These are phyloP conservation scores for Exophiala aquamarina DNA, from an alignment of 2,329 filamentous ascomycete genomes.

Conservation along the genomic window DNA sequence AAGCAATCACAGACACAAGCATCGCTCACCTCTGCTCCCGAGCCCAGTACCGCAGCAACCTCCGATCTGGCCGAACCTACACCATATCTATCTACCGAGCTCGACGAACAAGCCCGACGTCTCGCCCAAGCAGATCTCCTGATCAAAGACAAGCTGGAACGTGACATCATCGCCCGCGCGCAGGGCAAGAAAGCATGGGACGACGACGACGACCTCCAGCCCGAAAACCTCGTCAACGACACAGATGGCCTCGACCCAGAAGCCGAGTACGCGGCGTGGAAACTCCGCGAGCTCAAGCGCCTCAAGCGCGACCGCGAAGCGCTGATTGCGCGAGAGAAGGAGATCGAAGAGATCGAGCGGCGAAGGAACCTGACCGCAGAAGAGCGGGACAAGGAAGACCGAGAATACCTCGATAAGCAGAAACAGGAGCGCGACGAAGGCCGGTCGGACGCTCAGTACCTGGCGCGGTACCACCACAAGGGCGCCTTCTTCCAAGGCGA, in stretches of 20 bases:
- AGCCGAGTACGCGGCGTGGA: constrained; percentile 90
- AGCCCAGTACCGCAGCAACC: constrained; percentile 2
- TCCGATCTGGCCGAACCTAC: constrained; percentile 26
- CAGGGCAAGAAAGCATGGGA: constrained; percentile 86
- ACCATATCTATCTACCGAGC: constrained; percentile 36
- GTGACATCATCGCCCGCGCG: constrained; percentile 72
- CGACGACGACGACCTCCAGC: constrained; percentile 66
- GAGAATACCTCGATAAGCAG: constrained; percentile 72
- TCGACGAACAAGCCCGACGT: constrained; percentile 56
- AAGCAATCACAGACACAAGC: constrained; percentile 32
- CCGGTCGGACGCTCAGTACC: constrained; percentile 77
- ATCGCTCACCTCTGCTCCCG: neutral
- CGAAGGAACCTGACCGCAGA: constrained; percentile 81
- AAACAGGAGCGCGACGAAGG: constrained; percentile 71
- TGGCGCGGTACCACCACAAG: constrained; percentile 97
- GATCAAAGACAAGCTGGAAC: constrained; percentile 84
- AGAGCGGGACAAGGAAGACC: constrained; percentile 83
- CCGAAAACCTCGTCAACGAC: constrained; percentile 78
- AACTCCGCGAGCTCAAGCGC: constrained; percentile 83
- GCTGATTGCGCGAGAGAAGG: constrained; percentile 79
- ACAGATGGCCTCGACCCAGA: constrained; percentile 83
- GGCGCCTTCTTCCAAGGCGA: constrained; percentile 93
- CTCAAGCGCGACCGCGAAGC: constrained; percentile 82
- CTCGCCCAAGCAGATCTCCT: constrained; percentile 74
- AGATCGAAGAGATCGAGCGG: constrained; percentile 85